Percentiles rank a stretch among this genome's conserved stretches.
phyloP scores from a whole-genome alignment of 1,139 yeast species.

The Meyerozyma carpophila region DNA sequence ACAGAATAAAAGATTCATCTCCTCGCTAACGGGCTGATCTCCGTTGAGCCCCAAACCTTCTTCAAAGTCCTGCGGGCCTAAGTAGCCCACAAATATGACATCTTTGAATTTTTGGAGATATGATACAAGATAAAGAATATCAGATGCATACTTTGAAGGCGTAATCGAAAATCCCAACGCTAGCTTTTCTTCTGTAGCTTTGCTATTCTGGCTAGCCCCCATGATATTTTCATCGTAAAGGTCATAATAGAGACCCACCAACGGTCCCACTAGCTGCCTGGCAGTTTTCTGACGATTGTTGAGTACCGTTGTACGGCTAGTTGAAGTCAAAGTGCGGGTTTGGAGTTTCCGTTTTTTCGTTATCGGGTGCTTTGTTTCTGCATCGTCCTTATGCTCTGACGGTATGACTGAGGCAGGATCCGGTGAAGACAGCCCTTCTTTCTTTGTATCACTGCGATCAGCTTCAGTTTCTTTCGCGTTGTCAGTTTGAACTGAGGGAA shows the following conservation, averaged over 20 bases:
- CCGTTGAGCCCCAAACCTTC: constrained; percentile 34
- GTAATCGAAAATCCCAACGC: constrained; percentile 29
- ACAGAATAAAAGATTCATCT: constrained; percentile 32
- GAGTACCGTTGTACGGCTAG: constrained; percentile 29
- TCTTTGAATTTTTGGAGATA: constrained; percentile 40
- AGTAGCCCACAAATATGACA: constrained; percentile 23
- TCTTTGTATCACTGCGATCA: too few relatives aligned
- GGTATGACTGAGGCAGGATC: too few relatives aligned
- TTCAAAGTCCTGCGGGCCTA: constrained; percentile 48
- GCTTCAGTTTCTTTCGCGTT: background rate
- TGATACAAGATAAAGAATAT: constrained; percentile 36
- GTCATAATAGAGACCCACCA: constrained; percentile 31
- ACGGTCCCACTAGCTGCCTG: constrained; percentile 37
- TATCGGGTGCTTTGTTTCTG: constrained; percentile 4
- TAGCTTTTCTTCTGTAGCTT: constrained; percentile 14
- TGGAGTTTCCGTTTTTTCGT: constrained; percentile 2
- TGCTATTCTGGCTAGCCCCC: constrained; percentile 15
- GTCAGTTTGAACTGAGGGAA: background rate
- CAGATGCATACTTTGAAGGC: constrained; percentile 39
- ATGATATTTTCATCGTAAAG: constrained; percentile 35
- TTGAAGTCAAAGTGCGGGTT: constrained; percentile 5
- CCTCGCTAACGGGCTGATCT: background rate
- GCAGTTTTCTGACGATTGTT: constrained; percentile 25
- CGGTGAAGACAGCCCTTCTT: too few relatives aligned
- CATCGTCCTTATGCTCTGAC: too few relatives aligned